These are phyloP conservation scores for Phytophthora fragariae DNA, from an alignment of 352 stramenopile genomes.

Conservation along the genomic window DNA sequence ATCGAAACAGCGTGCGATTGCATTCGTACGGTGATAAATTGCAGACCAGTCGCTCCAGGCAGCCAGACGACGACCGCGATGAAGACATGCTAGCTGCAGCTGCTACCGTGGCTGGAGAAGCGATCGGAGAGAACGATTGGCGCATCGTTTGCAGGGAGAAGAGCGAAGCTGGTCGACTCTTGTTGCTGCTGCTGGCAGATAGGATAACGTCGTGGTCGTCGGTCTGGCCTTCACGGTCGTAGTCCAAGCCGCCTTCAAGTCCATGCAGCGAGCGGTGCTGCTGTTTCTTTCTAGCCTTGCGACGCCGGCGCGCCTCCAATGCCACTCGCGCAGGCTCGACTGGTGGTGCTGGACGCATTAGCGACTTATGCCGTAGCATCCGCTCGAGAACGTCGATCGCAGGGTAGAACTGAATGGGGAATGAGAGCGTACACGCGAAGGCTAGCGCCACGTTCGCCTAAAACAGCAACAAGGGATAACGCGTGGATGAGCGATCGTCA, in stretches of 20 bases:
- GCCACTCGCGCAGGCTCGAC: constrained; percentile 34
- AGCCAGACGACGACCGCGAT: constrained; percentile 28
- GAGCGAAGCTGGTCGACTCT: constrained; percentile 22
- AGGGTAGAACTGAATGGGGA: constrained; percentile 86
- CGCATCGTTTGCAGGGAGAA: constrained; percentile 39
- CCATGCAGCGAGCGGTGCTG: constrained; percentile 32
- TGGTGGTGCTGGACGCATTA: constrained; percentile 45
- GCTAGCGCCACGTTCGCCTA: constrained; percentile 76
- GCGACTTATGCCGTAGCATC: constrained; percentile 54
- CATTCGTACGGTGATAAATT: constrained; percentile 76
- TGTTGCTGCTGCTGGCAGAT: constrained; percentile 23
- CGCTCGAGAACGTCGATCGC: constrained; percentile 78
- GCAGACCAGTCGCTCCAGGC: constrained; percentile 56
- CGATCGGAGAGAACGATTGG: constrained; percentile 36
- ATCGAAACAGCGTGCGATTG: constrained; percentile 81
- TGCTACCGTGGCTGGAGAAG: constrained; percentile 32
- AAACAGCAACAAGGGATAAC: constrained; percentile 3
- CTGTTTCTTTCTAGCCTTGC: constrained; percentile 40
- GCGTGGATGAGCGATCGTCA: background rate
- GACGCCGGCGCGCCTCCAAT: constrained; percentile 33
- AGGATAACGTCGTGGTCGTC: constrained; percentile 28
- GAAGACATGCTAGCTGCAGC: constrained; percentile 28
- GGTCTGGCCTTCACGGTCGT: constrained; percentile 11
- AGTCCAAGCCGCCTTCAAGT: constrained; percentile 24
- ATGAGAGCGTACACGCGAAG: constrained; percentile 79